These are phyloP conservation scores for Tulasnella sp. DNA, from an alignment of 768 basidiomycete genomes.

Conservation along the genomic window DNA sequence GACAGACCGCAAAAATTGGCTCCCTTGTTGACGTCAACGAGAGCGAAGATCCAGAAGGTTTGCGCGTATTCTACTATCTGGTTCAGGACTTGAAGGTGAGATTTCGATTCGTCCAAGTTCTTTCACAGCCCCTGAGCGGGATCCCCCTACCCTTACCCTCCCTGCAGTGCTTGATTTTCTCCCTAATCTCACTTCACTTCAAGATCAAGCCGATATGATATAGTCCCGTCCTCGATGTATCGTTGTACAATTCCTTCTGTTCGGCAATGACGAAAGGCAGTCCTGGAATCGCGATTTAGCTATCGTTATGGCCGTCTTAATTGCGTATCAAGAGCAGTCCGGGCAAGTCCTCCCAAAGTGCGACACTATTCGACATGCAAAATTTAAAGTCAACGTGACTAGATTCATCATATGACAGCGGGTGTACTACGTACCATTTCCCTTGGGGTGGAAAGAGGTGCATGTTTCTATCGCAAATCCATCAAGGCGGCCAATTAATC, in stretches of 20 bases:
- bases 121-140: background rate
- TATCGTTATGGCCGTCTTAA: too few relatives aligned
- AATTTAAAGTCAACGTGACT: too few relatives aligned
- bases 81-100: conserved; percentile 92
- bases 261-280: background rate
- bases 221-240: background rate
- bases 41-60: conserved; percentile 92
- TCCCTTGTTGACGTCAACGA: conserved; percentile 94
- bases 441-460: too few relatives aligned
- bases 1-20: conserved; percentile 94
- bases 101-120: background rate
- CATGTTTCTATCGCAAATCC: too few relatives aligned
- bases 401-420: too few relatives aligned
- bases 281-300: background rate
- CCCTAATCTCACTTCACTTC: conserved; percentile 97
- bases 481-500: too few relatives aligned
- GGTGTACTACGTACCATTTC: too few relatives aligned
- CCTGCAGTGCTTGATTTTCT: conserved; percentile 87
- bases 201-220: conserved; percentile 96
- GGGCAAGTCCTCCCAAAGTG: too few relatives aligned
- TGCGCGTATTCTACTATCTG: conserved; percentile 96
- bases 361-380: too few relatives aligned
- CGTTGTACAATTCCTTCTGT: background rate
- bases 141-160: background rate
- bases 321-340: too few relatives aligned